Evolutionary conservation across 2,329 filamentous ascomycete genomes (phyloP), one percentile per base, ranked within the genome.

Genomic region (Chaetomium sp.): DNA sequence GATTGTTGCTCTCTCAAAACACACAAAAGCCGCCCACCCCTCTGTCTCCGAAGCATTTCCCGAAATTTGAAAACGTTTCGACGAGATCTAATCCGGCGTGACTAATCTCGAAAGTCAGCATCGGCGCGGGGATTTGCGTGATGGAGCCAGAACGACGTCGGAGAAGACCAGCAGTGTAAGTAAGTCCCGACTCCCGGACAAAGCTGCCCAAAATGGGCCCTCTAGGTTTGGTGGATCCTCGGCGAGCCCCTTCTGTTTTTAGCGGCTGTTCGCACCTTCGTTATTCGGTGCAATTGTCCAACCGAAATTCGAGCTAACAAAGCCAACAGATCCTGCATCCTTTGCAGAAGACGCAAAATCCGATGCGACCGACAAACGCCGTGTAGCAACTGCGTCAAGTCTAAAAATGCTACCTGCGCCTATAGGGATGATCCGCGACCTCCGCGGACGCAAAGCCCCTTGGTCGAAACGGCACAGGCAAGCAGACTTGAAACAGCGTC

Each of bases 331-430:
- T 77, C 79, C 1, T 81, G 80, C 63, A 72, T 74, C 9, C 72
- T 78, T 6, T 81, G 80, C 63, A 73, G 79, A 10, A 74, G 72
- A n/a, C 78, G 80, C 57, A 82, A 82, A 66, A 75, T 81, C 19
- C 73, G 75, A n/a, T 82, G 80, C 62, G 75, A 81, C 62, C 74
- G 77, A 35, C 73, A 76, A 27, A 68, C 68, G 3, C 80, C 80
- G 0, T 82, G 80, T 64, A 74, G 72, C 64, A 80, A 80, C 64
- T 81, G 80, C 58, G 63, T 76, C 4, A 74, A 75, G 8, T 77
- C 78, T n/a, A 76, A 72, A 61, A 75, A 66, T 4, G 71, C 70
- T 1, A 68, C 70, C 3, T 80, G 78, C 58, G 63, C 73, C 8
- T 80, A 79, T 58, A 72, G 74, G 4, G 72, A 72, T 23, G 64